These are phyloP conservation scores for Backusella morwellensis DNA, from an alignment of 192 early-diverging fungal genomes.

Conservation along the genomic window DNA sequence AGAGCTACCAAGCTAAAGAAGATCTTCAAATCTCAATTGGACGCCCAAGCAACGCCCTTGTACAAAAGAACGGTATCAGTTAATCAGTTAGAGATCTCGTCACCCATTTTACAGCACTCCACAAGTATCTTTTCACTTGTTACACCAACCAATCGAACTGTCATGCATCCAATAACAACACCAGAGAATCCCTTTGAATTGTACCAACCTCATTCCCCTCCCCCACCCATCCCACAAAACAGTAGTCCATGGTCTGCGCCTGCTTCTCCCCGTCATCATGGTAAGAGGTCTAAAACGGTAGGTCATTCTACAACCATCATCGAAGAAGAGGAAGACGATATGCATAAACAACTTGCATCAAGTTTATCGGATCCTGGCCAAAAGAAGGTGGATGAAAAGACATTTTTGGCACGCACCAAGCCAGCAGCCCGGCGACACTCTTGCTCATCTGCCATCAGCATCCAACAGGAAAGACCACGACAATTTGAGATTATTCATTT, in stretches of 20 bases:
- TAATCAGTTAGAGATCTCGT: neutral
- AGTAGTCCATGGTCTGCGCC: neutral
- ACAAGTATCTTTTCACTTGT: conserved; percentile 16
- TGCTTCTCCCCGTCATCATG: neutral
- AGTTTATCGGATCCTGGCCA: neutral
- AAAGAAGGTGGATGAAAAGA: neutral
- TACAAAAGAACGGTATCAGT: neutral
- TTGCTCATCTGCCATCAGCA: conserved; percentile 1
- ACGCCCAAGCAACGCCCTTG: neutral
- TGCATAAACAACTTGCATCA: neutral
- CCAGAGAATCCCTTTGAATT: neutral
- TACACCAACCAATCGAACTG: conserved; percentile 9
- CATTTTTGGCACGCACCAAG: neutral
- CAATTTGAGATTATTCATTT: neutral
- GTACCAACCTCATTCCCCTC: conserved; percentile 1
- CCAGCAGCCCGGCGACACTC: conserved; percentile 16
- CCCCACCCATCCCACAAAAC: neutral
- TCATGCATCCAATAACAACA: neutral
- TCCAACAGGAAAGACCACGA: neutral
- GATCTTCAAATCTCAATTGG: conserved; percentile 4
- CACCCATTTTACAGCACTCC: conserved; percentile 19
- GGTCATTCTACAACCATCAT: neutral
- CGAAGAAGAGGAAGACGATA: conserved; percentile 6
- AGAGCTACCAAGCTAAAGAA: conserved; percentile 4
- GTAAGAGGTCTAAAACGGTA: neutral